Conservation (phyloP, 2,329 filamentous ascomycete species). For the Calonectria pteridis region DNA sequence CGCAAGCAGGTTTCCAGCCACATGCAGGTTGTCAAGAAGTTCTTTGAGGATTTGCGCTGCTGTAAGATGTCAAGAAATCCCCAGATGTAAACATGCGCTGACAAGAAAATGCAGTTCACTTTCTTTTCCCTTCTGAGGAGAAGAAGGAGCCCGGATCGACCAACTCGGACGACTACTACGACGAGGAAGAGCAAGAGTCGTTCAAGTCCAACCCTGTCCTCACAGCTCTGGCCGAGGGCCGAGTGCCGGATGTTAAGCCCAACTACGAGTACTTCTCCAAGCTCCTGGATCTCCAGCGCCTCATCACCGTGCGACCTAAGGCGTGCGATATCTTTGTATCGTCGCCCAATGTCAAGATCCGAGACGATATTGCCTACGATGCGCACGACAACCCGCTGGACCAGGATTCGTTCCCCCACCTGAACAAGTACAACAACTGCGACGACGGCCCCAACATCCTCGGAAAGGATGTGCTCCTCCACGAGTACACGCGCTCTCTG, state of each 20-base stretch:
- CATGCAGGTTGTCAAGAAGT: constrained; percentile 78
- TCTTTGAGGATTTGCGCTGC: constrained; percentile 72
- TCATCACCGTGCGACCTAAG: constrained; percentile 67
- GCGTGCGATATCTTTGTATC: constrained; percentile 71
- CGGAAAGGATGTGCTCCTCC: constrained; percentile 66
- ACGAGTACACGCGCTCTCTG: constrained; percentile 69
- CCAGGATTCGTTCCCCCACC: constrained; percentile 65
- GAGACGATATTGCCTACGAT: constrained; percentile 61
- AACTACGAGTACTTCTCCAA: constrained; percentile 73
- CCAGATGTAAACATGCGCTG: constrained; percentile 9
- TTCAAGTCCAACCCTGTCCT: constrained; percentile 76
- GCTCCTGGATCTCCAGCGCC: constrained; percentile 65
- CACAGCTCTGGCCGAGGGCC: constrained; percentile 68
- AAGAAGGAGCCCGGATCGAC: constrained; percentile 71
- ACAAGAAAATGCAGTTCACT: constrained; percentile 62
- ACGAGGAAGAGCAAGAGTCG: constrained; percentile 61
- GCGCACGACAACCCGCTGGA: constrained; percentile 59
- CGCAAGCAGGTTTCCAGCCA: constrained; percentile 78
- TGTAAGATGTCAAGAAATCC: constrained; percentile 61
- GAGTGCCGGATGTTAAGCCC: constrained; percentile 68
- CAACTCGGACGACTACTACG: constrained; percentile 68
- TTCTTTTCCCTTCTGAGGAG: constrained; percentile 69
- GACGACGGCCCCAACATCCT: constrained; percentile 64
- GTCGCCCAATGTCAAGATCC: constrained; percentile 64
- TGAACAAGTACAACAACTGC: constrained; percentile 66